Evolutionary conservation across 2,329 filamentous ascomycete species (phyloP).

Genomic region (Gnomoniopsis sp.): DNA sequence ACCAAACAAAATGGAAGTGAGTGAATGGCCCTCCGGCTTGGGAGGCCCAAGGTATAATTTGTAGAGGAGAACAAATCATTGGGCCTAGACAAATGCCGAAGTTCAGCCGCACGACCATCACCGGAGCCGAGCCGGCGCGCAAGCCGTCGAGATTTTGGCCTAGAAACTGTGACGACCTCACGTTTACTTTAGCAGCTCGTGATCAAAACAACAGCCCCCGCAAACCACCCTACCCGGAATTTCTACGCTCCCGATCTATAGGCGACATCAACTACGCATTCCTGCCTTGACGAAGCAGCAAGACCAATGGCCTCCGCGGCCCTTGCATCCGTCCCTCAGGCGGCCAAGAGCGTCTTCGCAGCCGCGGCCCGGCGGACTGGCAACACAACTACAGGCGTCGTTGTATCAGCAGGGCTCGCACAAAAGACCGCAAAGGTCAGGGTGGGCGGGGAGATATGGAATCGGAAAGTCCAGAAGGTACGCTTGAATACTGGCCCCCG

Average conservation of each 20-base stretch:
- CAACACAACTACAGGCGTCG: constrained; percentile 50
- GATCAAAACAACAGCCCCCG: no score
- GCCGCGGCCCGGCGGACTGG: not conserved
- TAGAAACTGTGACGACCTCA: no score
- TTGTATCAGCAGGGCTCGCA: constrained; percentile 76
- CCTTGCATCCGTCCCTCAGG: constrained; percentile 1
- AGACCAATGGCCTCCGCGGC: constrained; percentile 1
- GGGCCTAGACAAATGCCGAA: no score
- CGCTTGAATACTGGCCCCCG: constrained; percentile 7
- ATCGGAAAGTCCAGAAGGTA: constrained; percentile 70
- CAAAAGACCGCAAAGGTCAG: constrained; percentile 75
- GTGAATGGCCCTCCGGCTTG: no score
- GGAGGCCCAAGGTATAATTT: no score
- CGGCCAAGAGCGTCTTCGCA: not conserved
- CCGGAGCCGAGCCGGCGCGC: no score
- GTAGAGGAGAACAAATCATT: no score
- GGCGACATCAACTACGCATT: not conserved
- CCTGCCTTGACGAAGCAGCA: not conserved
- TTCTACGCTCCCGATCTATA: not conserved
- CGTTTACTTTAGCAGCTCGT: no score
- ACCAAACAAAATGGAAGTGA: no score
- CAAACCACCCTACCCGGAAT: no score
- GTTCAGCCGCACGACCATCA: no score
- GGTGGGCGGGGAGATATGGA: constrained; percentile 69
- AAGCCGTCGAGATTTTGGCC: no score